Percentiles rank a stretch among this genome's conserved stretches.
These are phyloP conservation scores for Plasmodium malariae DNA, from an alignment of 169 alveolate genomes.

Conservation along the genomic window DNA sequence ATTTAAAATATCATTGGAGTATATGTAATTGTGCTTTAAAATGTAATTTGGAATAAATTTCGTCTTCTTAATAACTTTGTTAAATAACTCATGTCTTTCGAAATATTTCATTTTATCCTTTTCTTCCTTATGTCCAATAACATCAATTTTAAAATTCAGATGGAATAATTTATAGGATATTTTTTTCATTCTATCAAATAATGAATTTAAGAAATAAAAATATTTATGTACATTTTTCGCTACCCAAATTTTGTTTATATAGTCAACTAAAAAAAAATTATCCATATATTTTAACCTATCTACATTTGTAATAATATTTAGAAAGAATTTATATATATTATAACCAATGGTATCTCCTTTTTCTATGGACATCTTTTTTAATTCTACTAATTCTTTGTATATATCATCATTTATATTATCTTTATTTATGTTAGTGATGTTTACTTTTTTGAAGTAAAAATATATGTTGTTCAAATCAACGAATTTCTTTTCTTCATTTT, in stretches of 20 bases:
- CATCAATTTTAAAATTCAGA: constrained; percentile 63
- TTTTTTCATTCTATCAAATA: constrained; percentile 73
- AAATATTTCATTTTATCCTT: constrained; percentile 70
- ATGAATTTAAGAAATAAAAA: constrained; percentile 76
- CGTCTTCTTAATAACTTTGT: constrained; percentile 63
- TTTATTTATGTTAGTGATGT: constrained; percentile 70
- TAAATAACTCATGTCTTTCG: constrained; percentile 62
- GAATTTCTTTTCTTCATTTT: constrained; percentile 2
- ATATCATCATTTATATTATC: constrained; percentile 72
- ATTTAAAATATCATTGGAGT: constrained; percentile 59
- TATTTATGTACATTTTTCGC: constrained; percentile 73
- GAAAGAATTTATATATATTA: constrained; percentile 66
- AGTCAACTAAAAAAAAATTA: constrained; percentile 60
- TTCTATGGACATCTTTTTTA: constrained; percentile 43
- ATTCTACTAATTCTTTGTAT: constrained; percentile 51
- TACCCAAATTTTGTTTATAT: constrained; percentile 70
- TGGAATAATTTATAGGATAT: constrained; percentile 59
- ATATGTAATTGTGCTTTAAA: constrained; percentile 52
- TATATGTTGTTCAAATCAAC: constrained; percentile 65
- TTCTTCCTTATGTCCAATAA: constrained; percentile 65
- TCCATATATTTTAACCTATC: constrained; percentile 71
- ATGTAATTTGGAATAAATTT: constrained; percentile 68
- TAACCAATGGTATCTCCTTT: constrained; percentile 59
- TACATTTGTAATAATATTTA: constrained; percentile 68
- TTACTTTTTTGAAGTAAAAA: constrained; percentile 74